Conservation (phyloP, 2,329 filamentous ascomycete genomes). For the Aspergillus sp. region DNA sequence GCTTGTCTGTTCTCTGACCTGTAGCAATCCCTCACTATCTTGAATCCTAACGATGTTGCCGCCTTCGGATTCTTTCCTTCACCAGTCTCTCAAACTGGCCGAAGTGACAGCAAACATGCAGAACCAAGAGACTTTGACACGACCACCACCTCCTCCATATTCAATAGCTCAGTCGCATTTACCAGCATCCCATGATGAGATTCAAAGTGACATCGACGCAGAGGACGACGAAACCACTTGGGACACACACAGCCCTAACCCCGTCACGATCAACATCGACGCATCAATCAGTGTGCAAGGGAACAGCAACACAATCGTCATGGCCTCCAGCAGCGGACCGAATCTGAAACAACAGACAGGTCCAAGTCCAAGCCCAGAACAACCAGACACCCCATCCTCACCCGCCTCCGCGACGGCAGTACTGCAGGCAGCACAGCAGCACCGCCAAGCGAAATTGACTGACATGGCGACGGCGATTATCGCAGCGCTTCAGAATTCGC, state of each 20-base stretch:
- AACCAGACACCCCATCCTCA: not conserved
- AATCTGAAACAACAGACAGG: too few species aligned
- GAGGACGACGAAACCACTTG: slow-evolving; percentile 11
- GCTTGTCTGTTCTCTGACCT: not conserved
- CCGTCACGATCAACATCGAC: slow-evolving; percentile 28
- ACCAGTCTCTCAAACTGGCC: slow-evolving; percentile 21
- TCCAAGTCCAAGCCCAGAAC: too few species aligned
- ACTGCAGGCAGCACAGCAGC: slow-evolving; percentile 12
- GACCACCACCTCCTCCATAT: slow-evolving; percentile 19
- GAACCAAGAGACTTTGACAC: slow-evolving; percentile 1
- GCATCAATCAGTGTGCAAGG: slow-evolving; percentile 28
- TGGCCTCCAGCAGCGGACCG: slow-evolving; percentile 10
- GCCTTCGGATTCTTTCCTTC: slow-evolving; percentile 20
- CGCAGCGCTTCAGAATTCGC: slow-evolving; percentile 12
- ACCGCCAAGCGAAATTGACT: slow-evolving; percentile 17
- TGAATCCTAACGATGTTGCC: slow-evolving; percentile 16
- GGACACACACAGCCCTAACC: slow-evolving; percentile 3
- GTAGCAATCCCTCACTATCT: too few species aligned
- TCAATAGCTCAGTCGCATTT: slow-evolving; percentile 3
- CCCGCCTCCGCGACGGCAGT: not conserved
- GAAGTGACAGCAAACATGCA: slow-evolving; percentile 14
- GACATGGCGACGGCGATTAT: slow-evolving; percentile 19
- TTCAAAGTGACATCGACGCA: slow-evolving; percentile 4
- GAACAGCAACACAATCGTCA: slow-evolving; percentile 24
- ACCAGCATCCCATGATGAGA: slow-evolving; percentile 2